Evolutionary conservation across 192 early-diverging fungal species (phyloP).

Genomic region (Jimgerdemannia flammicorona): DNA sequence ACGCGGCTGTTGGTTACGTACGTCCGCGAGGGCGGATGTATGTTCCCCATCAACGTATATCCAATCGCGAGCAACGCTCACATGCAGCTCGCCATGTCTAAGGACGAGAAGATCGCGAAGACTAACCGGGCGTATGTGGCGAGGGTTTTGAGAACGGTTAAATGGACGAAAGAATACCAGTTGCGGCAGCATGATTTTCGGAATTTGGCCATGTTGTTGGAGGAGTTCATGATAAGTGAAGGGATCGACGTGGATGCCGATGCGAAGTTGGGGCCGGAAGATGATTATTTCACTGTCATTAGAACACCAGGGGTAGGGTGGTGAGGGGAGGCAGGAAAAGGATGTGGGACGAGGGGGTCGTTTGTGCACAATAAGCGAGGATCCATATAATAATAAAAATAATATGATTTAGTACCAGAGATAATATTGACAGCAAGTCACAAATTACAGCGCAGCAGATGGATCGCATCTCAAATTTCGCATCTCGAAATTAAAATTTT

Average conservation of each 20-base stretch:
- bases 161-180: background rate
- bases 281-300: no score
- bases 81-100: background rate
- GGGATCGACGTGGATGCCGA: background rate
- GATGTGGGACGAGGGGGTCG: no score
- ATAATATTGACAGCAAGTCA: no score
- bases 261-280: no score
- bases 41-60: background rate
- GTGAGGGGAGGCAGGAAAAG: no score
- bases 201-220: background rate
- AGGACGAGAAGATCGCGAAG: background rate
- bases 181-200: background rate
- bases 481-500: no score
- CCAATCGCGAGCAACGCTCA: background rate
- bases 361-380: no score
- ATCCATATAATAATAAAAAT: no score
- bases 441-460: no score
- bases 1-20: background rate
- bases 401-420: no score
- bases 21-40: background rate
- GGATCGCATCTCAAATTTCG: no score
- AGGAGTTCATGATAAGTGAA: background rate
- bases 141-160: background rate
- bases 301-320: no score
- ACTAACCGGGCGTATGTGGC: background rate